These are phyloP conservation scores for Rhizoclosmatium sp. DNA, from an alignment of 192 early-diverging fungal genomes.

Conservation along the genomic window DNA sequence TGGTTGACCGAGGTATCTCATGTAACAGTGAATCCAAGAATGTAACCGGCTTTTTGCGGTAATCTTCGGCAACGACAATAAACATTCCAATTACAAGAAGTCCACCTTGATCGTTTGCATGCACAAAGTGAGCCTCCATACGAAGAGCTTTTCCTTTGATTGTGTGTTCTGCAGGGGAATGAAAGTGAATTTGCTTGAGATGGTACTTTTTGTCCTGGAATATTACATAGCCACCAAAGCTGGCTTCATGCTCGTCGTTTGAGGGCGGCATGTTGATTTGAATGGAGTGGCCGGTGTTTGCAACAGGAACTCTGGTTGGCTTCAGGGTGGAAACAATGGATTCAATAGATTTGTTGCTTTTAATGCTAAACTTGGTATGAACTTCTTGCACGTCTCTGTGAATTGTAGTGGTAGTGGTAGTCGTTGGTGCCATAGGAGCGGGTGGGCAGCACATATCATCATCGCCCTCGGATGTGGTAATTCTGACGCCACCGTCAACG, in stretches of 20 bases:
- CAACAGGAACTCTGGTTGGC: conserved; percentile 5
- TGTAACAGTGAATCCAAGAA: conserved; percentile 23
- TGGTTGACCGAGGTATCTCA: conserved; percentile 2
- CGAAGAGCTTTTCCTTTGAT: neutral
- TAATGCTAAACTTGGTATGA: no score
- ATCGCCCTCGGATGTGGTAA: no score
- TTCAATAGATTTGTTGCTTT: no score
- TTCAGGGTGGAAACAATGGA: no score
- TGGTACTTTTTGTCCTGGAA: conserved; percentile 21
- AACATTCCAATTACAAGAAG: conserved; percentile 38
- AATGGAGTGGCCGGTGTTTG: conserved; percentile 33
- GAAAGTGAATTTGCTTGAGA: conserved; percentile 40
- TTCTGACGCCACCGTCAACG: no score
- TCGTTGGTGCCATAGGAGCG: no score
- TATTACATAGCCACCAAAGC: conserved; percentile 7
- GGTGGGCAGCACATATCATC: no score
- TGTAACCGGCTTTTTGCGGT: neutral
- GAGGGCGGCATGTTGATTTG: conserved; percentile 31
- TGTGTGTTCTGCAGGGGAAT: conserved; percentile 28
- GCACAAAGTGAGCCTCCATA: conserved; percentile 40
- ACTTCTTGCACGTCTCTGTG: no score
- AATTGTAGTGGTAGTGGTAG: no score
- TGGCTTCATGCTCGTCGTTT: neutral
- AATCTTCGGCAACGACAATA: conserved; percentile 16
- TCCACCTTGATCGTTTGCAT: conserved; percentile 17